These are phyloP conservation scores for Fusarium haematococcum DNA, from an alignment of 2,329 filamentous ascomycete genomes.

Conservation along the genomic window DNA sequence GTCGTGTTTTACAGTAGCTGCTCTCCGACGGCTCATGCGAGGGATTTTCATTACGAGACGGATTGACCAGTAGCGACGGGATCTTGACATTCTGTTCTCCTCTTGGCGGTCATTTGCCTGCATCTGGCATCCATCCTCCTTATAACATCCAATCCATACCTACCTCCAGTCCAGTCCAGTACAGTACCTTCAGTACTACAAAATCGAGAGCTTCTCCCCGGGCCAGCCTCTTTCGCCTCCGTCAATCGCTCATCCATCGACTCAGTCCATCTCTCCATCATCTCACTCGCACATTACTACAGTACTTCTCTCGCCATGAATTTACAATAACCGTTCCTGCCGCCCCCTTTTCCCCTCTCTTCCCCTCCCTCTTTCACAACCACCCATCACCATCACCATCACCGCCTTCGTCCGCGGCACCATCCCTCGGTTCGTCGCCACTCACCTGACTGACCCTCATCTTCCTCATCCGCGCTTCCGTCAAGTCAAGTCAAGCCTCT, in stretches of 20 bases:
- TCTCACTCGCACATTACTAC: background rate
- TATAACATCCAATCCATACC: conserved; percentile 1
- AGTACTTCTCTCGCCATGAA: conserved; percentile 30
- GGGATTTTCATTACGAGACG: conserved; percentile 20
- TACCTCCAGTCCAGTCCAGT: background rate
- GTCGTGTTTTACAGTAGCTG: conserved; percentile 6
- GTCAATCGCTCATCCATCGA: conserved; percentile 1
- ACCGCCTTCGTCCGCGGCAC: conserved; percentile 20
- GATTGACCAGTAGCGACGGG: conserved; percentile 17
- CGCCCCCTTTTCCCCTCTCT: conserved; percentile 7
- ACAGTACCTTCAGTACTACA: conserved; percentile 3
- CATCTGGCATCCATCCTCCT: conserved; percentile 21
- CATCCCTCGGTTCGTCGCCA: conserved; percentile 27
- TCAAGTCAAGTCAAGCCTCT: conserved; percentile 21
- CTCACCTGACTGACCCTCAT: conserved; percentile 32
- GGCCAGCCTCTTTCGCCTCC: background rate
- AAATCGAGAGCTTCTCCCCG: conserved; percentile 20
- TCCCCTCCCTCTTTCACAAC: background rate
- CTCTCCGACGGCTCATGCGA: conserved; percentile 19
- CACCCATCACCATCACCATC: background rate
- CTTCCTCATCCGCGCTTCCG: background rate
- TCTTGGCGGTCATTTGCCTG: conserved; percentile 37
- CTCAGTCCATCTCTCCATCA: conserved; percentile 6
- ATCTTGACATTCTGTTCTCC: conserved; percentile 26
- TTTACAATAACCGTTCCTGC: conserved; percentile 37